These are phyloP conservation scores for Agastache rugosa DNA, from an alignment of 257 asterid species.

Conservation along the genomic window DNA sequence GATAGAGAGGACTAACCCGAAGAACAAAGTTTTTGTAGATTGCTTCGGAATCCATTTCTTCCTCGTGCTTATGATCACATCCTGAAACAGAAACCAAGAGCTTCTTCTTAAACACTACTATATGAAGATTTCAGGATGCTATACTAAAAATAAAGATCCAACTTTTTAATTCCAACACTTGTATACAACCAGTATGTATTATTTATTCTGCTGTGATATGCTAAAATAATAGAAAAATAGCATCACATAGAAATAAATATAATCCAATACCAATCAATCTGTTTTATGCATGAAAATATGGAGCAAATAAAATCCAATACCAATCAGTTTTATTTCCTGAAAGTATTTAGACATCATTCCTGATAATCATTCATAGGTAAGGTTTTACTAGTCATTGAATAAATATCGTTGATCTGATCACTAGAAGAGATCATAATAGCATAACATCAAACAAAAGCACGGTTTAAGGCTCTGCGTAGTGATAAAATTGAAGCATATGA, in stretches of 20 bases:
- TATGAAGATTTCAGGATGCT: neutral
- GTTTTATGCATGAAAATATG: neutral
- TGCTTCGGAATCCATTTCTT: conserved; percentile 89
- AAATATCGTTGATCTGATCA: neutral
- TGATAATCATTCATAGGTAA: neutral
- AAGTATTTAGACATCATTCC: neutral
- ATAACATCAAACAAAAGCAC: neutral
- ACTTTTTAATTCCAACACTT: neutral
- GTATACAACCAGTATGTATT: too few relatives aligned
- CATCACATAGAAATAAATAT: neutral
- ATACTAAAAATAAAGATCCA: too few relatives aligned
- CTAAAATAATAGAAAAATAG: neutral
- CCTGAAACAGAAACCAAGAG: conserved; percentile 56
- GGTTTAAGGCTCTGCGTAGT: neutral
- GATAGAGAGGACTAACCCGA: conserved; percentile 60
- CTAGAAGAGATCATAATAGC: neutral
- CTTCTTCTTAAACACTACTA: neutral
- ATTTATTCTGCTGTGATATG: too few relatives aligned
- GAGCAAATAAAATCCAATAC: neutral
- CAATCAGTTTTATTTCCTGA: neutral
- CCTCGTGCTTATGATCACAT: conserved; percentile 90
- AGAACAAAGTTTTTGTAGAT: conserved; percentile 85
- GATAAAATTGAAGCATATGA: neutral
- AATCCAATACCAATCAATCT: neutral
- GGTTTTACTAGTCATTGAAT: neutral